Conservation (phyloP, 495 filamentous ascomycete species). For the Aspergillus mulundensis region DNA sequence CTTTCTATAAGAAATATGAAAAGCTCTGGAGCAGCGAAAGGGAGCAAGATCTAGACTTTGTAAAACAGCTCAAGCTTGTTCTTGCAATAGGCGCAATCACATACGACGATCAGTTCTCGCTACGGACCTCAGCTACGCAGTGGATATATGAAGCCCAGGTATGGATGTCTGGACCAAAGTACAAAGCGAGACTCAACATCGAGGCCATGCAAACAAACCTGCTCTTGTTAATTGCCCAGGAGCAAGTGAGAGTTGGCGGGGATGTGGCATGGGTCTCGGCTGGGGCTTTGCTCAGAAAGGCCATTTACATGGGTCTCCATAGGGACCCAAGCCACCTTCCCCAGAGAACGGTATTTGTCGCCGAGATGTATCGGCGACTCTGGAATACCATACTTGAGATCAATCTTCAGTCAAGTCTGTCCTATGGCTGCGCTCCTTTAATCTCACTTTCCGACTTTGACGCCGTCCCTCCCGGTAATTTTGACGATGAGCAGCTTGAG, state of each 20-base stretch:
- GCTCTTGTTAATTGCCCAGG: slow-evolving; percentile 45
- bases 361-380: slow-evolving; percentile 56
- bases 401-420: slow-evolving; percentile 46
- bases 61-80: slow-evolving; percentile 49
- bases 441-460: slow-evolving; percentile 50
- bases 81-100: slow-evolving; percentile 47
- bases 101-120: slow-evolving; percentile 28
- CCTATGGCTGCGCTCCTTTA: slow-evolving; percentile 46
- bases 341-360: slow-evolving; percentile 31
- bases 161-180: slow-evolving; percentile 49
- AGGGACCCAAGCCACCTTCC: slow-evolving; percentile 50
- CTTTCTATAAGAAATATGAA: slow-evolving; percentile 44
- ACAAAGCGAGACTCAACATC: slow-evolving; percentile 45
- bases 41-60: slow-evolving; percentile 18
- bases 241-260: slow-evolving; percentile 41
- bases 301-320: slow-evolving; percentile 60
- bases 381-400: slow-evolving; percentile 62
- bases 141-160: slow-evolving; percentile 52
- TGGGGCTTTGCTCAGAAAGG: slow-evolving; percentile 51
- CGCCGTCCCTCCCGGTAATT: slow-evolving; percentile 49
- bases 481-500: slow-evolving; percentile 30
- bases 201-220: slow-evolving; percentile 45
- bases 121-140: slow-evolving; percentile 35
- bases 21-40: slow-evolving; percentile 23
- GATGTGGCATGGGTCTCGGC: slow-evolving; percentile 54